Base-by-base conservation (phyloP, 345 rosid species). In the Acer saccharum region DNA sequence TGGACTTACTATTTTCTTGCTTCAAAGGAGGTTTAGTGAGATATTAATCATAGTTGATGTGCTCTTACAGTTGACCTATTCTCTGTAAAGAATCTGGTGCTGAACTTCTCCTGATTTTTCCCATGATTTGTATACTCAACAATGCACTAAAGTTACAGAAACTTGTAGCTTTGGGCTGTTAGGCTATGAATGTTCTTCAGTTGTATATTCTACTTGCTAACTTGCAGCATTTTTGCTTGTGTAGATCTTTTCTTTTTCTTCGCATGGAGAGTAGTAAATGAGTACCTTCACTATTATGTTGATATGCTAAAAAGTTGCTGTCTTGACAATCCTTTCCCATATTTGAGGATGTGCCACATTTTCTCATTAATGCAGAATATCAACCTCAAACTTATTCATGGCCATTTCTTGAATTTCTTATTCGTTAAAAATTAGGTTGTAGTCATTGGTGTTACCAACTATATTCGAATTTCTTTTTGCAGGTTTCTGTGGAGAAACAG, bases 401-500 rank as follows among this genome's bases (percentile, higher is more conserved):
- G 10, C 3, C 62, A 48, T 52, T 7, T 46, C 48, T 64, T n/a
- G 25, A 21, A 54, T 65, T 23, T 14, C 9, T 74, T 60, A 16
- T 17, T 13, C 57, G 32, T 61, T 16, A 62, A 77, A 62, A 21
- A 41, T 41, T 72, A 41, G 43, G 4, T 23, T 46, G 10, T 11
- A 55, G 57, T 63, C 75, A 66, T 21, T 63, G 62, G 32, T 64
- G 60, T 72, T 76, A 39, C 50, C 23, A 67, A 23, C 64, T 46
- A 35, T 12, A 25, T 64, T 68, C 5, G 55, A 61, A 70, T 77
- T 67, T 7, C 10, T 69, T 58, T 46, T 65, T 68, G 67, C 84
- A 93, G 98, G 99, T 67, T 95, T 95, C 79, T 95, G 99, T 48
- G 95, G 96, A 65, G 99, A 95, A 81, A 93, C 96, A 4, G 99